Conservation (phyloP, 805 yeast genomes). For the Candida maris region DNA sequence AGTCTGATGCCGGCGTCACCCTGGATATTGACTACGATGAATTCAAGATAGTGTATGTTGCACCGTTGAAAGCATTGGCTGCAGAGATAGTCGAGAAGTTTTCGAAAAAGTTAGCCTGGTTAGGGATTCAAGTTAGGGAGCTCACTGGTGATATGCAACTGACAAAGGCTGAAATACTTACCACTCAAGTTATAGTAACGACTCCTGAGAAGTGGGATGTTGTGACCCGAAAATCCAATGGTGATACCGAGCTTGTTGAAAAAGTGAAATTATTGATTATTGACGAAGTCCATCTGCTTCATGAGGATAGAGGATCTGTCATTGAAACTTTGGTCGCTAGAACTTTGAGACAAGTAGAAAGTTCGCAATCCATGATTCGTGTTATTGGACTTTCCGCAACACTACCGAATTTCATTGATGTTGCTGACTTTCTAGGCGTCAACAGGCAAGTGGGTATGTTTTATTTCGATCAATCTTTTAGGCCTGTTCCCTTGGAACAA, state of each 20-base stretch:
- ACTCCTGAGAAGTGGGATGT: constrained; percentile 99
- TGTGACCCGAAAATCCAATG: constrained; percentile 88
- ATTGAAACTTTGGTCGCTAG: constrained; percentile 93
- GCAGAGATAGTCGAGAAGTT: constrained; percentile 95
- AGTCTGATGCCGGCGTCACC: constrained; percentile 44
- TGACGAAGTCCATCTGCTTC: constrained; percentile 94
- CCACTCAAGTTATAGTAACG: constrained; percentile 86
- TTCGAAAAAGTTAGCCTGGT: constrained; percentile 70
- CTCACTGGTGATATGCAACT: constrained; percentile 95
- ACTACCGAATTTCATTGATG: constrained; percentile 85
- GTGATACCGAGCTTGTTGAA: constrained; percentile 79
- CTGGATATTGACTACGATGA: constrained; percentile 75
- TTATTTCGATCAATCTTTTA: constrained; percentile 85
- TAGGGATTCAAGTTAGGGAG: constrained; percentile 83
- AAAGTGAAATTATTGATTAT: constrained; percentile 84
- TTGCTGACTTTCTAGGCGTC: constrained; percentile 91
- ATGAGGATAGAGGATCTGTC: constrained; percentile 97
- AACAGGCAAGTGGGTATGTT: constrained; percentile 89
- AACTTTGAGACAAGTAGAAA: constrained; percentile 91
- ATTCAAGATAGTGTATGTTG: constrained; percentile 88
- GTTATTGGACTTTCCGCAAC: constrained; percentile 95
- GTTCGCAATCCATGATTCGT: constrained; percentile 88
- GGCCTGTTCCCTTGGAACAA: constrained; percentile 93
- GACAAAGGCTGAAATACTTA: constrained; percentile 71
- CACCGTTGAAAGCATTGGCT: constrained; percentile 90